Evolutionary conservation across 805 yeast genomes (phyloP).

Genomic region (Barnettozyma botsteinii): DNA sequence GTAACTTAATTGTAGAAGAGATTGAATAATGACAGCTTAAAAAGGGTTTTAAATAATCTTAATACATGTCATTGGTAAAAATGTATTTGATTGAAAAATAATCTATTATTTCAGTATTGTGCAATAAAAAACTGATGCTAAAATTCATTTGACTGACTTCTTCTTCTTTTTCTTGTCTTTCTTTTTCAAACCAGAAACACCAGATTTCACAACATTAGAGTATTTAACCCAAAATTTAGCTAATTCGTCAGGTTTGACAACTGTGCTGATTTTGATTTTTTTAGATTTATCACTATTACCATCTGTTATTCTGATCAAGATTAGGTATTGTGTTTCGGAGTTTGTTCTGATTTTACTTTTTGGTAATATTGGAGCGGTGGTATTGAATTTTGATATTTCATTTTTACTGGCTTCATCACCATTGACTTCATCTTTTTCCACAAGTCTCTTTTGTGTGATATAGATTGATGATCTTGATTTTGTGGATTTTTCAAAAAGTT

Average conservation of each 20-base stretch:
- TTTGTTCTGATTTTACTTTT: constrained; percentile 25
- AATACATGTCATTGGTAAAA: too few species aligned
- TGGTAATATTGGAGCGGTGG: constrained; percentile 19
- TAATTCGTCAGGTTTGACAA: constrained; percentile 54
- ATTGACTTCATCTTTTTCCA: constrained; percentile 26
- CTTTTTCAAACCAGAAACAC: constrained; percentile 71
- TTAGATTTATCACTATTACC: constrained; percentile 45
- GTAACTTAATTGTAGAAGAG: constrained; percentile 51
- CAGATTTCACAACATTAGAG: constrained; percentile 59
- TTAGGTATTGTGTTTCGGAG: constrained; percentile 40
- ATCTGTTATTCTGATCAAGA: constrained; percentile 64
- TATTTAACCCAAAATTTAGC: constrained; percentile 77
- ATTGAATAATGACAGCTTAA: constrained; percentile 7
- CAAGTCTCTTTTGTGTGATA: constrained; percentile 52
- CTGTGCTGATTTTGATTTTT: constrained; percentile 64
- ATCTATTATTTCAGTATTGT: not conserved
- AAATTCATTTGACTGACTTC: constrained; percentile 34
- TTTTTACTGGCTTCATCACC: constrained; percentile 18
- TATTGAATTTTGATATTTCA: constrained; percentile 21
- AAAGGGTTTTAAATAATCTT: too few species aligned
- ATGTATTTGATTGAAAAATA: too few species aligned
- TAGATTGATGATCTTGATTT: constrained; percentile 45
- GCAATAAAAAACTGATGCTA: not conserved
- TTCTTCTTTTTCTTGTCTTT: constrained; percentile 73
- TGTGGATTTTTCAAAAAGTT: constrained; percentile 29